A percentile compares a stretch with the other conserved stretches of the same genome.
phyloP scores from a whole-genome alignment of 176 grass and related monocot genomes.

The Aegilops bicornis region DNA sequence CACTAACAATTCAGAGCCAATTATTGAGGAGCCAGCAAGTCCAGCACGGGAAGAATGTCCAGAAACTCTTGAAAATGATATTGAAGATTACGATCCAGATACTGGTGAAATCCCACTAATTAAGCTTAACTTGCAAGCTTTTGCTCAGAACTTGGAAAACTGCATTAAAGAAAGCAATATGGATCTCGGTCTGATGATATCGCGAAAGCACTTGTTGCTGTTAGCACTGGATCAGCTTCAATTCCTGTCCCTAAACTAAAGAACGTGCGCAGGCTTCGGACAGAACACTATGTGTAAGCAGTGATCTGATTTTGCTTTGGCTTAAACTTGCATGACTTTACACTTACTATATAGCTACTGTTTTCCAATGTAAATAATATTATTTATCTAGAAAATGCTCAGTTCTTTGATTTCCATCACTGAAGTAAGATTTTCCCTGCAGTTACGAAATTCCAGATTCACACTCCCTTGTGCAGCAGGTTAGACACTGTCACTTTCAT shows the following conservation, averaged over 20 bases:
- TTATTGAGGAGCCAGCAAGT: constrained; percentile 89
- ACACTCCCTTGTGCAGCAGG: constrained; percentile 63
- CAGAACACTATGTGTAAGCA: constrained; percentile 89
- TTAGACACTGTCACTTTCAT: constrained; percentile 43
- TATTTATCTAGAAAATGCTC: background rate
- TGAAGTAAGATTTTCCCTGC: constrained; percentile 39
- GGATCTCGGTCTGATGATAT: constrained; percentile 69
- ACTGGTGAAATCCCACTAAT: constrained; percentile 86
- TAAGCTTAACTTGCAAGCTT: constrained; percentile 79
- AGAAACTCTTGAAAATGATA: constrained; percentile 48
- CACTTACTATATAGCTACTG: constrained; percentile 3
- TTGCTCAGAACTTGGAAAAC: constrained; percentile 70
- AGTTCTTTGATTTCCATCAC: constrained; percentile 25
- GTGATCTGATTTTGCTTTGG: background rate
- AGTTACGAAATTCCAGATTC: constrained; percentile 96
- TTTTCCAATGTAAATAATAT: background rate
- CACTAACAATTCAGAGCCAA: constrained; percentile 61
- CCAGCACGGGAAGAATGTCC: constrained; percentile 50
- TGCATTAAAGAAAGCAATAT: constrained; percentile 66
- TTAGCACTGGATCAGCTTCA: constrained; percentile 70
- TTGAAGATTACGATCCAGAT: constrained; percentile 71
- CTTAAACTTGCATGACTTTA: constrained; percentile 15
- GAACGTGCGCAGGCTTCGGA: constrained; percentile 77
- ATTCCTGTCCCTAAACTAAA: constrained; percentile 86
- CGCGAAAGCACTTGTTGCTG: constrained; percentile 75